Base-by-base conservation (phyloP, 2,329 filamentous ascomycete species). In the Rasamsonia emersonii region DNA sequence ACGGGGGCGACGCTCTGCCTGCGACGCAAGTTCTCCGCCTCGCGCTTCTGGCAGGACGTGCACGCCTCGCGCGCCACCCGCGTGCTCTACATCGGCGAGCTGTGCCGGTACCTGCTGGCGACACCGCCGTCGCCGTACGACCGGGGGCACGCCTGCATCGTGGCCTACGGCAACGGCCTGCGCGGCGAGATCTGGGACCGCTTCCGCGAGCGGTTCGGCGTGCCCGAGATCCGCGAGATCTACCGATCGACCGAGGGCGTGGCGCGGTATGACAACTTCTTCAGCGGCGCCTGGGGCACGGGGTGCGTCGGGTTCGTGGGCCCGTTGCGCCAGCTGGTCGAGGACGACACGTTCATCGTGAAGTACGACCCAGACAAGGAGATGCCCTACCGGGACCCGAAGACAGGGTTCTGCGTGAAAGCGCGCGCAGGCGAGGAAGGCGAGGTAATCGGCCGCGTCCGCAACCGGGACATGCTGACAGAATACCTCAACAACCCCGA, bases 131-230 rank as follows among this genome's bases (percentile, higher is more conserved):
- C 61, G 0, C 60, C 61, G 0, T 65, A 65, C 16, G 67, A 70
- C 38, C 48, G 49, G 9, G 47, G 55, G 13, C 67, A 71, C 41
- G 47, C 53, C 3, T 62, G 63, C 36, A 62, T 61, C 14, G 56
- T 64, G 1, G 64, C 62, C 3, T 44, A 46, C n/a, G 67, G 67
- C 0, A 71, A 70, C 30, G 67, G 67, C 1, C 43, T 71, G 7
- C 55, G 65, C 0, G 56, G 55, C 1, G 66, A 70, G 37, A 59
- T 70, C n/a, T 70, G 66, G 66, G 57, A 64, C 19, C 57, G 53
- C 18, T 69, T 69, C 44, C 72, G 73, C 0, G 73, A 70, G n/a
- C 65, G 73, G 0, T 65, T 74, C 39, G 51, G 46, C 0, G 54
- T 69, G 1, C 53, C 55, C 2, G 65, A 68, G 42, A 59, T 69